Evolutionary conservation across 108 stramenopile genomes (phyloP).

Genomic region (Cyclostephanos invisitatus): DNA sequence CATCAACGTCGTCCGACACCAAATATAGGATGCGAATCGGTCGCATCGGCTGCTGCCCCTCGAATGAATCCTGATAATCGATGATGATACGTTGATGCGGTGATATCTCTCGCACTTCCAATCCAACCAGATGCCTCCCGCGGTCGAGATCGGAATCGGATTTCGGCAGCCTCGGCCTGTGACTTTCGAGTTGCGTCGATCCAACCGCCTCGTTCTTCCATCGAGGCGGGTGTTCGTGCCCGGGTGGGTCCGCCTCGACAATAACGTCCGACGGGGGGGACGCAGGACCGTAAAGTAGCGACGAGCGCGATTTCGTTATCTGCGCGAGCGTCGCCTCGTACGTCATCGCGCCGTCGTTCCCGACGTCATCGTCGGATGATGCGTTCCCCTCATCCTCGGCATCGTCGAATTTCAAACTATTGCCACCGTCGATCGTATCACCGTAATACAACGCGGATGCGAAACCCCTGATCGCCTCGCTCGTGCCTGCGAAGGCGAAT

Average conservation of each 20-base stretch:
- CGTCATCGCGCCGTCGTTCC: neutral
- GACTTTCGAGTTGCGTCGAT: constrained; percentile 2
- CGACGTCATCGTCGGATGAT: neutral
- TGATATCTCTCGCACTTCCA: constrained; percentile 38
- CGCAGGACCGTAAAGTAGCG: constrained; percentile 5
- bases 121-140: constrained; percentile 40
- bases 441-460: neutral
- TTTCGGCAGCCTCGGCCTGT: constrained; percentile 9
- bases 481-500: constrained; percentile 39
- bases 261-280: neutral
- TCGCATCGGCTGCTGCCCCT: constrained; percentile 9
- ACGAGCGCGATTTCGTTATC: constrained; percentile 18
- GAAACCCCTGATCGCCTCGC: constrained; percentile 15
- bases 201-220: constrained; percentile 7
- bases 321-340: constrained; percentile 17
- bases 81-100: constrained; percentile 43
- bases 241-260: neutral
- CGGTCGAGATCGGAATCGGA: constrained; percentile 39
- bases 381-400: neutral
- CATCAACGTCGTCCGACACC: constrained; percentile 14
- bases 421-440: neutral
- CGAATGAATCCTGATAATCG: constrained; percentile 30
- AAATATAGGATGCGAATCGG: constrained; percentile 37
- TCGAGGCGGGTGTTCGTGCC: constrained; percentile 4
- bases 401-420: neutral